phyloP scores from a whole-genome alignment of 1,284 basidiomycete species.

The Malassezia caprae region DNA sequence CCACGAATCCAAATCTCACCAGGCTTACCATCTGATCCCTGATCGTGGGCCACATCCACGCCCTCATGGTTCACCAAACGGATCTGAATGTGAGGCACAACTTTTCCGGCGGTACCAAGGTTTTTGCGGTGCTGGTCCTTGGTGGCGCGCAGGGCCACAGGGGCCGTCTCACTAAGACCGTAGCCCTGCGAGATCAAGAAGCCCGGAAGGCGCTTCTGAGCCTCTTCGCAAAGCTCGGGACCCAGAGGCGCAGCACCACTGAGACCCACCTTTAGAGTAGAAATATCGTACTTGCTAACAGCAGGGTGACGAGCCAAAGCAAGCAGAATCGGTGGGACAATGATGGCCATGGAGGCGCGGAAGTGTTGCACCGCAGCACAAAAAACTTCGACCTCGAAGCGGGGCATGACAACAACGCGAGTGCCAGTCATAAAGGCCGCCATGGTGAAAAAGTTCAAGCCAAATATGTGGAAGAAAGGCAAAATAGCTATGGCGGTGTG shows the following conservation, averaged over 20 bases:
- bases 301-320: slow-evolving; percentile 64
- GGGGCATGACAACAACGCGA: slow-evolving; percentile 60
- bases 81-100: slow-evolving; percentile 69
- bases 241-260: slow-evolving; percentile 76
- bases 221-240: slow-evolving; percentile 56
- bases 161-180: slow-evolving; percentile 68
- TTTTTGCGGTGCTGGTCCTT: slow-evolving; percentile 22
- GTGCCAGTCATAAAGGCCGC: slow-evolving; percentile 57
- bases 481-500: slow-evolving; percentile 30
- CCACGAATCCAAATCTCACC: slow-evolving; percentile 76
- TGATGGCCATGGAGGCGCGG: slow-evolving; percentile 57
- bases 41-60: slow-evolving; percentile 44
- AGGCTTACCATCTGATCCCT: slow-evolving; percentile 54
- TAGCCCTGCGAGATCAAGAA: slow-evolving; percentile 52
- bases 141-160: slow-evolving; percentile 50
- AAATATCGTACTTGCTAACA: slow-evolving; percentile 63
- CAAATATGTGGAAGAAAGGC: slow-evolving; percentile 40
- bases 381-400: slow-evolving; percentile 65
- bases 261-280: slow-evolving; percentile 57
- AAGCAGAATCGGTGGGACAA: slow-evolving; percentile 78
- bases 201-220: slow-evolving; percentile 53
- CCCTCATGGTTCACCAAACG: slow-evolving; percentile 58
- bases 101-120: slow-evolving; percentile 53
- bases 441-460: slow-evolving; percentile 56
- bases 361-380: slow-evolving; percentile 61